Evolutionary conservation across 2,329 filamentous ascomycete genomes (phyloP).

Genomic region (Pseudocercospora crystallina): DNA sequence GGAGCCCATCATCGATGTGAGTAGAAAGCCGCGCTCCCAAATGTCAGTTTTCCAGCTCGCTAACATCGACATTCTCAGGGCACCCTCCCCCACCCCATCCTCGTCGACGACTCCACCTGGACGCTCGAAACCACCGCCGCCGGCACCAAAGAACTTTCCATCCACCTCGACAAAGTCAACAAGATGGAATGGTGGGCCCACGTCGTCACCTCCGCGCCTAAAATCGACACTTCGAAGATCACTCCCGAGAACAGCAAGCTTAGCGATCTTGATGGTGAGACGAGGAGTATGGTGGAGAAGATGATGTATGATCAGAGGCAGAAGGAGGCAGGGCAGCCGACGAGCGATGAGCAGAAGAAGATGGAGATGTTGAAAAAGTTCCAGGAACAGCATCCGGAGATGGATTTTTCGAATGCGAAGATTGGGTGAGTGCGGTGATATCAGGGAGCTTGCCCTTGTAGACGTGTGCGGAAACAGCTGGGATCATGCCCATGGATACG

Average conservation of each 20-base stretch:
- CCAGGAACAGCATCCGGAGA: slow-evolving; percentile 73
- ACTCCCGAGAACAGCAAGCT: slow-evolving; percentile 88
- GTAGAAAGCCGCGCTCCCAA: not conserved
- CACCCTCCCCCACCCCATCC: slow-evolving; percentile 75
- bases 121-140: slow-evolving; percentile 71
- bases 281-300: slow-evolving; percentile 97
- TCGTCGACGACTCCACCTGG: slow-evolving; percentile 89
- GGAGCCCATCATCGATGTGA: slow-evolving; percentile 75
- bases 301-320: slow-evolving; percentile 99
- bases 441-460: not conserved
- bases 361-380: slow-evolving; percentile 89
- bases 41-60: not conserved
- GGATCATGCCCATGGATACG: not conserved
- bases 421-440: slow-evolving; percentile 38
- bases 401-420: slow-evolving; percentile 68
- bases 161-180: slow-evolving; percentile 93
- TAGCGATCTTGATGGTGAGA: slow-evolving; percentile 90
- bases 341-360: slow-evolving; percentile 95
- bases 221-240: slow-evolving; percentile 95
- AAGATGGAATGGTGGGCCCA: slow-evolving; percentile 99
- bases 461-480: not conserved
- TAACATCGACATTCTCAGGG: slow-evolving; percentile 57
- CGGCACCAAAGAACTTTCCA: slow-evolving; percentile 68
- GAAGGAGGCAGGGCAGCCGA: slow-evolving; percentile 87
- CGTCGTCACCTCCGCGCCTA: slow-evolving; percentile 80